A percentile compares a stretch with the other conserved stretches of the same genome.
These are phyloP conservation scores for Trichoderma sp. DNA, from an alignment of 2,329 filamentous ascomycete species.

Conservation along the genomic window DNA sequence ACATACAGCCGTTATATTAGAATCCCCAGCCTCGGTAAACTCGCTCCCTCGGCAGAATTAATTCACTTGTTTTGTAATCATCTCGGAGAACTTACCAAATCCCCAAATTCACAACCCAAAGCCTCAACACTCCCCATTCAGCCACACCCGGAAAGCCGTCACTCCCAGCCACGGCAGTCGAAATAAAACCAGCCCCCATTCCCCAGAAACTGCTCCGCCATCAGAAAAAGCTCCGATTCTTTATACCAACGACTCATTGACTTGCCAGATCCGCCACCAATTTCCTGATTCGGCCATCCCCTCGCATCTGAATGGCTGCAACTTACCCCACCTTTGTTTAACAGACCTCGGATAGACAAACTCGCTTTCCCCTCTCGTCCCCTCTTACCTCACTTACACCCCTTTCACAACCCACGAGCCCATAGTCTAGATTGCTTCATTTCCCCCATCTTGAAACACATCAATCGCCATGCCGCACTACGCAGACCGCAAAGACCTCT, in stretches of 20 bases:
- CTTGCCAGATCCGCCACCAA: neutral
- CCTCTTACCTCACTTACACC: neutral
- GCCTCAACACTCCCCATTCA: neutral
- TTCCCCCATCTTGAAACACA: neutral
- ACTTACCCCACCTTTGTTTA: neutral
- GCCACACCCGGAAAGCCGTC: neutral
- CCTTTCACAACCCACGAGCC: neutral
- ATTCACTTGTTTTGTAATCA: neutral
- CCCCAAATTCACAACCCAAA: neutral
- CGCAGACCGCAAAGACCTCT: constrained; percentile 26
- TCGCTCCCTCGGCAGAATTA: neutral
- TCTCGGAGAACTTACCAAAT: neutral
- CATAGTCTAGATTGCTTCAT: neutral
- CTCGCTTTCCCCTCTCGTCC: neutral
- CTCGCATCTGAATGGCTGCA: constrained; percentile 15
- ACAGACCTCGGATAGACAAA: neutral
- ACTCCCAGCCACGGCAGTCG: neutral
- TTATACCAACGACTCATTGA: neutral
- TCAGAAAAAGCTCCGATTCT: neutral
- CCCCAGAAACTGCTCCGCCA: neutral
- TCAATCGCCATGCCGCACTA: constrained; percentile 23
- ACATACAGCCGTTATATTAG: neutral
- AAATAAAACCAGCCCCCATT: neutral
- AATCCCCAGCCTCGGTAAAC: neutral
- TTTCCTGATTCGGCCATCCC: constrained; percentile 9